Percentiles rank a stretch among this genome's conserved stretches.
These are phyloP conservation scores for Rhodotorula sp. DNA, from an alignment of 1,284 basidiomycete genomes.

Conservation along the genomic window DNA sequence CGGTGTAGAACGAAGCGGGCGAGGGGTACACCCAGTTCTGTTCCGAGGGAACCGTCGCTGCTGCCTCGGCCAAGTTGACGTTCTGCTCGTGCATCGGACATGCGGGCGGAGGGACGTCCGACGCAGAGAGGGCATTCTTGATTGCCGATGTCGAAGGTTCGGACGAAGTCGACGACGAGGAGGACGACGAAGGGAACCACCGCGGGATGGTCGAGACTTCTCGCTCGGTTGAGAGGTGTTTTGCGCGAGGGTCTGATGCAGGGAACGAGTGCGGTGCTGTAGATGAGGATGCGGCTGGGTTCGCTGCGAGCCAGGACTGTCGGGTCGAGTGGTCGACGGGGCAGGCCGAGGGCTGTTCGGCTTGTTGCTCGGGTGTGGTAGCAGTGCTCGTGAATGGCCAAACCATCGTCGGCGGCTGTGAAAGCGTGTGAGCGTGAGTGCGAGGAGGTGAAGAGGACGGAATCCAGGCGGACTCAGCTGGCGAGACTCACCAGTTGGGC, in stretches of 20 bases:
- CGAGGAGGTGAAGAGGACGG: neutral
- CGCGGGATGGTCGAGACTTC: constrained; percentile 88
- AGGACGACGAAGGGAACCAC: constrained; percentile 28
- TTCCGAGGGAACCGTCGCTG: constrained; percentile 53
- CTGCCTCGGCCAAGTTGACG: constrained; percentile 15
- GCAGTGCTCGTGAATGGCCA: constrained; percentile 17
- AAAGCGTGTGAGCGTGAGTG: neutral
- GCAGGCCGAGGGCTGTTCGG: constrained; percentile 28
- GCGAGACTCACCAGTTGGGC: no score
- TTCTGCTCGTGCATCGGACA: constrained; percentile 18
- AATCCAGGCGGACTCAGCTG: neutral
- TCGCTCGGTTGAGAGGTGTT: constrained; percentile 56
- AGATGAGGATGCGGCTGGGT: constrained; percentile 45
- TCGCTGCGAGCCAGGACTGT: constrained; percentile 49
- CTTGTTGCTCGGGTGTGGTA: neutral
- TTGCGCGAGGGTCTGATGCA: constrained; percentile 54
- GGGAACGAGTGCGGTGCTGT: constrained; percentile 35
- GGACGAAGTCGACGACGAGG: constrained; percentile 15
- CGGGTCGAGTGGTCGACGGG: constrained; percentile 50
- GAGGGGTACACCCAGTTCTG: constrained; percentile 97
- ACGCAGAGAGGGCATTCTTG: constrained; percentile 6
- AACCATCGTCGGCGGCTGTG: neutral
- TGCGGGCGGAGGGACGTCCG: constrained; percentile 21
- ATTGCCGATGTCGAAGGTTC: constrained; percentile 8
- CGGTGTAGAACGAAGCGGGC: constrained; percentile 91